These are phyloP conservation scores for Tricholoma sp. DNA, from an alignment of 768 basidiomycete genomes.

Conservation along the genomic window DNA sequence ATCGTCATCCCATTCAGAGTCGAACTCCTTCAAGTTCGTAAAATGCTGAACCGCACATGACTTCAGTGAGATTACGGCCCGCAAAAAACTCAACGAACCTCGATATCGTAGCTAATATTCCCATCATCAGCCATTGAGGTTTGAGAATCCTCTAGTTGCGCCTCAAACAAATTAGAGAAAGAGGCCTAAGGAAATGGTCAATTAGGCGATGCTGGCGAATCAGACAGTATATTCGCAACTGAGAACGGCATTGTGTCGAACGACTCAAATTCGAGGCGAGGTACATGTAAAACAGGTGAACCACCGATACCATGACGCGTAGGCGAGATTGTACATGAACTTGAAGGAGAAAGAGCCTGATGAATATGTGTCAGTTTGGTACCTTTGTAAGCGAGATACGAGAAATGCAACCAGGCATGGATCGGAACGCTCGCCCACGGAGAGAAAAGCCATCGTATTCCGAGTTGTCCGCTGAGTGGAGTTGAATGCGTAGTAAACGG, in stretches of 20 bases:
- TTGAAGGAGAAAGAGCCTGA: not conserved
- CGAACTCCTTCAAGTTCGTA: constrained; percentile 35
- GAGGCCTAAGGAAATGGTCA: constrained; percentile 20
- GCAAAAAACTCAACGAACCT: constrained; percentile 10
- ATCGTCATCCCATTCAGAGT: constrained; percentile 42
- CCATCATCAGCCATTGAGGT: constrained; percentile 5
- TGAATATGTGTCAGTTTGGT: not conserved
- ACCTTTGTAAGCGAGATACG: not conserved
- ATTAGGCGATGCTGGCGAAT: not conserved
- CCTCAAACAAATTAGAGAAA: constrained; percentile 25
- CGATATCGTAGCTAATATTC: constrained; percentile 25
- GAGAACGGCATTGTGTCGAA: constrained; percentile 22
- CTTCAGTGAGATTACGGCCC: not conserved
- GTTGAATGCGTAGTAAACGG: not conserved
- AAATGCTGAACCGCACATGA: constrained; percentile 27
- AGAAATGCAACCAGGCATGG: not conserved
- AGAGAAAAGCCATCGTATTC: not conserved
- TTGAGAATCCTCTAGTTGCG: constrained; percentile 3
- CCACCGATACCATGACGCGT: not conserved
- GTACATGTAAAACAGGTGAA: not conserved
- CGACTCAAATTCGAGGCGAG: constrained; percentile 11
- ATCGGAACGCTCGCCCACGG: not conserved
- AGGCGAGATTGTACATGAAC: constrained; percentile 6
- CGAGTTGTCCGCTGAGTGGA: not conserved
- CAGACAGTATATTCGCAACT: constrained; percentile 2